These are phyloP conservation scores for Fusarium devonianum DNA, from an alignment of 2,329 filamentous ascomycete species.

Conservation along the genomic window DNA sequence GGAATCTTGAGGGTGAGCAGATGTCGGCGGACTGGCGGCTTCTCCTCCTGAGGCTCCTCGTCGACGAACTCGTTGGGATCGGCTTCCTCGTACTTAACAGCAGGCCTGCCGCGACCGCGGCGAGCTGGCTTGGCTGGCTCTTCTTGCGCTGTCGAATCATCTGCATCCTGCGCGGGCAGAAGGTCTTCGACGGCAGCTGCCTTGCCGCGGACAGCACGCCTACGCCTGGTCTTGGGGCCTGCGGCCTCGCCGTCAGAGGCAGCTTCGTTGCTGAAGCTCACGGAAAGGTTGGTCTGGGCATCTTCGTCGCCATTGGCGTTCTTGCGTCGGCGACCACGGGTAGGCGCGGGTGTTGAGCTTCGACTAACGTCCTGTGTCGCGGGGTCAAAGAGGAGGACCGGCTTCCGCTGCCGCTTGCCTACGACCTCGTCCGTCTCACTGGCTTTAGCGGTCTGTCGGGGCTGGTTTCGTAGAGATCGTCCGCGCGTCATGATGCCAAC, in stretches of 20 bases:
- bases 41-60: constrained; percentile 40
- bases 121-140: constrained; percentile 36
- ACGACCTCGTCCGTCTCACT: constrained; percentile 60
- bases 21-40: constrained; percentile 43
- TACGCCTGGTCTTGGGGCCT: constrained; percentile 43
- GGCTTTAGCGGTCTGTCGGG: constrained; percentile 65
- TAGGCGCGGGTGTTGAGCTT: constrained; percentile 56
- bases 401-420: constrained; percentile 62
- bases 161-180: constrained; percentile 25
- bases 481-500: constrained; percentile 59
- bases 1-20: constrained; percentile 52
- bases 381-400: constrained; percentile 59
- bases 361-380: constrained; percentile 60
- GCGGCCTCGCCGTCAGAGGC: constrained; percentile 44
- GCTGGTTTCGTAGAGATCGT: constrained; percentile 63
- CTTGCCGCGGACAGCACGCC: constrained; percentile 42
- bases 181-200: constrained; percentile 38
- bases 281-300: constrained; percentile 36
- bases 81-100: constrained; percentile 42
- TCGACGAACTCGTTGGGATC: constrained; percentile 42
- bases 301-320: constrained; percentile 44
- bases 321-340: constrained; percentile 45
- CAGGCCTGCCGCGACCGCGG: constrained; percentile 38
- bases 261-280: constrained; percentile 47
- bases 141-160: constrained; percentile 30